These are phyloP conservation scores for Carex sylvatica DNA, from an alignment of 202 grass and related monocot species.

Conservation along the genomic window DNA sequence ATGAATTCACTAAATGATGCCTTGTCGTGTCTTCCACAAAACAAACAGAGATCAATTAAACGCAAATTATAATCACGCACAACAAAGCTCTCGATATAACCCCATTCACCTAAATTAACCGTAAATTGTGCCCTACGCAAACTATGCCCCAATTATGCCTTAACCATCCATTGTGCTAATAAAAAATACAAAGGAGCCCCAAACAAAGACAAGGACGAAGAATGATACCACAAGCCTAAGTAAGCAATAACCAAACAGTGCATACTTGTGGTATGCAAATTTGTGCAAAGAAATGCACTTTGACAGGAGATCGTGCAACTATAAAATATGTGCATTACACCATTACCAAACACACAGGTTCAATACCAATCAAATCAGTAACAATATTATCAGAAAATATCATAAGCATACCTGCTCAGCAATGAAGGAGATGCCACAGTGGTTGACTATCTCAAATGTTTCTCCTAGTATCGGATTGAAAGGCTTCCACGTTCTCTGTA, in stretches of 20 bases:
- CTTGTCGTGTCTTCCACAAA: background rate
- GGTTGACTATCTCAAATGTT: constrained; percentile 90
- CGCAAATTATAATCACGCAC: background rate
- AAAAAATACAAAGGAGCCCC: background rate
- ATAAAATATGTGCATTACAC: background rate
- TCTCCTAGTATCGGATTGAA: constrained; percentile 98
- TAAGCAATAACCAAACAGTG: constrained; percentile 3
- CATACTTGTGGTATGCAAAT: background rate
- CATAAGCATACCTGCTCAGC: constrained; percentile 67
- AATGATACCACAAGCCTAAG: background rate
- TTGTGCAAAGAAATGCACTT: constrained; percentile 16
- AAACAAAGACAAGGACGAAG: background rate
- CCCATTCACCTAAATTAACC: background rate
- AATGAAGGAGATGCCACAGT: constrained; percentile 76
- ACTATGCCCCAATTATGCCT: background rate
- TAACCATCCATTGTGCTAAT: background rate
- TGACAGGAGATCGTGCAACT: constrained; percentile 4
- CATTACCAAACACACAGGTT: background rate
- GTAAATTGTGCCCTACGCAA: background rate
- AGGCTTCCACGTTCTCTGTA: constrained; percentile 88
- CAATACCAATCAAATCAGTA: background rate
- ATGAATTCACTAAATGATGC: background rate
- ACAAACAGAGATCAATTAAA: background rate
- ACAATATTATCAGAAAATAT: background rate
- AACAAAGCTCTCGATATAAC: background rate